Evolutionary conservation across 176 grass and related monocot species (phyloP), one percentile per base, ranked within the genome.

Genomic region (Bromus sterilis): DNA sequence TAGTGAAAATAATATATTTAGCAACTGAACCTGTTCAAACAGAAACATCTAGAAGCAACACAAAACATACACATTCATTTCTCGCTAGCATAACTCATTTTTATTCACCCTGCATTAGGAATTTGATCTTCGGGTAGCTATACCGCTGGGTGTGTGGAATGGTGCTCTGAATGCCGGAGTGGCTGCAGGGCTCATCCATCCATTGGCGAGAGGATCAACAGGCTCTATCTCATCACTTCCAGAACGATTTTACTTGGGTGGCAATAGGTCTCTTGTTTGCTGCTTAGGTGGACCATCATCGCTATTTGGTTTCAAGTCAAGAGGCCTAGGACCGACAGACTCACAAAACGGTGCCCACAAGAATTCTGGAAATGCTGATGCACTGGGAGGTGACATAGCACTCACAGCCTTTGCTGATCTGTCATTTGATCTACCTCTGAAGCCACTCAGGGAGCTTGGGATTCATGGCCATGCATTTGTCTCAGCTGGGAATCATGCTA

Each of bases 371-470:
- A 86, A 60, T 66, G 78, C 24, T 26, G 29, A 91, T 91, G 78
- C 65, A 4, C 18, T 41, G 26, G 92, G 86, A 55, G 84, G 92
- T 82, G 84, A 93, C 77, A 64, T 95, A 62, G 90, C 90, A 16
- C 60, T 95, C 66, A 93, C 86, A 31, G 88, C 90, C 24, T 98
- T 95, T 74, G 90, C 90, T 20, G 92, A 98, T 85, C 65, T 98
- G 7, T 93, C 92, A 31, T 98, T 94, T 86, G 95, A 98, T 93
- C 79, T 94, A 60, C 95, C 95, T 44, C 51, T 94, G 65, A 94
- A 83, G 70, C 34, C 84, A 0, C 91, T 94, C 57, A 94, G 79
- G 90, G 90, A 93, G 4, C 56, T 91, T 23, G 95, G 90, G 71
- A 91, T 98, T 78, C 90, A 98, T 80, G 88, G 90, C 18, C 92